A percentile compares a stretch with the other conserved stretches of the same genome.
Evolutionary conservation across 352 stramenopile genomes (phyloP).

Genomic region (Pythium biforme): DNA sequence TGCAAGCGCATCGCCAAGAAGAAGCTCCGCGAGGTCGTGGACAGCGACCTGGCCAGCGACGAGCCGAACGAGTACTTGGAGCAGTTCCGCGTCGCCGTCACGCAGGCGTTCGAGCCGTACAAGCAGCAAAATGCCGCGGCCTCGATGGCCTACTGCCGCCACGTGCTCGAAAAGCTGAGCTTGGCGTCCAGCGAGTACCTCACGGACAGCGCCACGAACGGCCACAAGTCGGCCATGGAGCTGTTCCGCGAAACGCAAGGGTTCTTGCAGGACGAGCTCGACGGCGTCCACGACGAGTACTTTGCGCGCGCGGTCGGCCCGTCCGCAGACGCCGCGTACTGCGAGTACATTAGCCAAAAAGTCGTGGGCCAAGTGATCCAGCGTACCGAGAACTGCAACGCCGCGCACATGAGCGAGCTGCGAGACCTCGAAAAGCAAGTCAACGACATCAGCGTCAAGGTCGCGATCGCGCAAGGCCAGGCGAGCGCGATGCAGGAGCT

Average conservation of each 20-base stretch:
- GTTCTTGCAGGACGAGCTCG: constrained; percentile 57
- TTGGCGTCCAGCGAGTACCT: constrained; percentile 41
- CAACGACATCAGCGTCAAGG: constrained; percentile 81
- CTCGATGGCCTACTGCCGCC: constrained; percentile 81
- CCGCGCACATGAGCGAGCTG: constrained; percentile 73
- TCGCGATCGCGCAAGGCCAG: constrained; percentile 77
- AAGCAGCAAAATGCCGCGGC: constrained; percentile 76
- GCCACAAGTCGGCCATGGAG: constrained; percentile 71
- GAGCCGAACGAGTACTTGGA: constrained; percentile 61
- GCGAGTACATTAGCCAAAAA: constrained; percentile 76
- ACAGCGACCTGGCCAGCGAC: constrained; percentile 63
- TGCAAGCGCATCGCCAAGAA: constrained; percentile 78
- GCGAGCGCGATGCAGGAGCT: constrained; percentile 82
- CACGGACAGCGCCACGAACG: constrained; percentile 26
- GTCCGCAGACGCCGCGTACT: constrained; percentile 81
- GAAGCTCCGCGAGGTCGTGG: constrained; percentile 65
- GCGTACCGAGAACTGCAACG: constrained; percentile 70
- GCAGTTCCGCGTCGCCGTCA: constrained; percentile 53
- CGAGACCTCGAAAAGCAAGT: constrained; percentile 75
- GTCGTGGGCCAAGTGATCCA: constrained; percentile 75
- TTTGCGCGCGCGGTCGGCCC: constrained; percentile 60
- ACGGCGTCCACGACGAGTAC: constrained; percentile 56
- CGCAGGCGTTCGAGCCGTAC: constrained; percentile 47
- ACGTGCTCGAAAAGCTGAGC: constrained; percentile 53
- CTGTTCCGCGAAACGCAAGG: constrained; percentile 67